Evolutionary conservation across 208 protist genomes (phyloP), one percentile per base, ranked within the genome.

Genomic region (Trypanosoma theileri): DNA sequence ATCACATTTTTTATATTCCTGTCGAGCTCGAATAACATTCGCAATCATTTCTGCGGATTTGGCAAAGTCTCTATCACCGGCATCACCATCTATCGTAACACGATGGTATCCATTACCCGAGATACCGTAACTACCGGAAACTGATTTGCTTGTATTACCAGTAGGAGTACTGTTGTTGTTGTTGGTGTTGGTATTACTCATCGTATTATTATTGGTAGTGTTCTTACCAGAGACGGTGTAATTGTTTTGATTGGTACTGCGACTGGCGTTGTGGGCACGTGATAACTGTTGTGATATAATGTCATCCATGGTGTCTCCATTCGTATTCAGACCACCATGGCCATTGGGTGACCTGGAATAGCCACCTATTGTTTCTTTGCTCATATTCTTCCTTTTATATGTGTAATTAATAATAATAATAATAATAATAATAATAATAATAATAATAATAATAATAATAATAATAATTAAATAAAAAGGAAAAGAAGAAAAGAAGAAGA

Each of bases 61-160:
- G 42, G 81, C 22, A 71, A 90, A 96, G 70, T 96, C 86, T 60
- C 78, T 66, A 62, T 91, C 86, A 26, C 84, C 83, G 59, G 88
- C 84, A 31, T 91, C 91, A 13, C 86, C 91, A 55, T 94, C 86
- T 61, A 92, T 86, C 52, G 81, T 74, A 51, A 96, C 83, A 55
- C 86, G 81, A 50, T 86, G 75, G 56, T 91, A 93, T 0, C 31
- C 42, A 31, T 75, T 85, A 17, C 19, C 31, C 11, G 44, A 10
- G 8, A 0, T 45, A 11, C n/a, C 50, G 22, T n/a, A 28, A 14
- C 17, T 28, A 19, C 13, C 48, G 11, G 13, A 24, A 42, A 28
- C 59, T 11, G n/a, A n/a, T n/a, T 52, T 44, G 1, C 21, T 51
- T 54, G n/a, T 40, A 24, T 42, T 35, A 41, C 14, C 10, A 41